Evolutionary conservation across 148 eudicot genomes (phyloP).

Genomic region (Spergularia marina): DNA sequence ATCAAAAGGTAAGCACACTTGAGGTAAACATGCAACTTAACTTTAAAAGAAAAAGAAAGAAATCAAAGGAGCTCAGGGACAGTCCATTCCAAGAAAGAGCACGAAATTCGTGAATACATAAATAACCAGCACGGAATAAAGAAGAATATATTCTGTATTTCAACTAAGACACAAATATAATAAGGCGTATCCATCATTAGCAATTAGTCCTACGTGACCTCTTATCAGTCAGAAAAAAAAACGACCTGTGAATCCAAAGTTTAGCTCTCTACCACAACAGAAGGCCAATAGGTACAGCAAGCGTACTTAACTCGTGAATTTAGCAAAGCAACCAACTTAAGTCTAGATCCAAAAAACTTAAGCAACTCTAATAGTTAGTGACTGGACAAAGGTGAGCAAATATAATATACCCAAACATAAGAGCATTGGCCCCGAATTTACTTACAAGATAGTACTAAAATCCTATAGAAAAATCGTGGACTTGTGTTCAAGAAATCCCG

Average conservation of each 20-base stretch:
- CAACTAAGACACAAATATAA: too few relatives aligned
- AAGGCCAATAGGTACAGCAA: not conserved
- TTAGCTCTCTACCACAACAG: not conserved
- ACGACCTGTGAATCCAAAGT: not conserved
- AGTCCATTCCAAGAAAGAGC: not conserved
- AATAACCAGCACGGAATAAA: too few relatives aligned
- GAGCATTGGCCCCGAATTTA: not conserved
- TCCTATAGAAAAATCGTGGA: not conserved
- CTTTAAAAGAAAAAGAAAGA: not conserved
- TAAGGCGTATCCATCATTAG: too few relatives aligned
- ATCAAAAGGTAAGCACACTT: not conserved
- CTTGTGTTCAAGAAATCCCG: not conserved
- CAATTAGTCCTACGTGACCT: too few relatives aligned
- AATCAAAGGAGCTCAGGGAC: constrained; percentile 3
- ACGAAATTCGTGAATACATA: not conserved
- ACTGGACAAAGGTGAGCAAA: not conserved
- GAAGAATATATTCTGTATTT: too few relatives aligned
- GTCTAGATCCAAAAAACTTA: not conserved
- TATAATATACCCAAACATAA: not conserved
- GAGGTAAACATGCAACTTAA: not conserved
- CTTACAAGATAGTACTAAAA: not conserved
- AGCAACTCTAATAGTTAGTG: not conserved
- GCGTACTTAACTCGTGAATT: not conserved
- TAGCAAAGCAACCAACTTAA: not conserved
- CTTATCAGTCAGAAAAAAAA: not conserved